A percentile compares a stretch with the other conserved stretches of the same genome.
These are phyloP conservation scores for Kuraishia piskuri DNA, from an alignment of 805 yeast species.

Conservation along the genomic window DNA sequence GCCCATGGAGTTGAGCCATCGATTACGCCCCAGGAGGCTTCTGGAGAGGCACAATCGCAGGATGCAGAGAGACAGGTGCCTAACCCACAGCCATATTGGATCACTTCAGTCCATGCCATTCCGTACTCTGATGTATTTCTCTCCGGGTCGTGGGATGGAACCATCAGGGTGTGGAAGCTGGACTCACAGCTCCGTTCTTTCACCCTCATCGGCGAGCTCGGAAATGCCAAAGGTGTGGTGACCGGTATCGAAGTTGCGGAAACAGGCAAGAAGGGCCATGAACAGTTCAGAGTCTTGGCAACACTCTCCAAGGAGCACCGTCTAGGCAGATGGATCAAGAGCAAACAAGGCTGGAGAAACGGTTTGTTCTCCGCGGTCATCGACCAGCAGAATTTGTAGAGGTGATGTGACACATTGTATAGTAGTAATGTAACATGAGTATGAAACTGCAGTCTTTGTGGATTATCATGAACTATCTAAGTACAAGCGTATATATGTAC, in stretches of 20 bases:
- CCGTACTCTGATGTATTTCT: conserved; percentile 82
- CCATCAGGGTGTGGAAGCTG: conserved; percentile 70
- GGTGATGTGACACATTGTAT: background rate
- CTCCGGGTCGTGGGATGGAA: conserved; percentile 85
- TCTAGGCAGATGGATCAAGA: conserved; percentile 77
- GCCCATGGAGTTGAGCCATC: conserved; percentile 66
- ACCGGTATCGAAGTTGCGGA: conserved; percentile 47
- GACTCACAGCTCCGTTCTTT: conserved; percentile 57
- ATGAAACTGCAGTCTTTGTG: too few relatives aligned
- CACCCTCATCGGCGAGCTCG: conserved; percentile 43
- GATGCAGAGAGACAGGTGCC: conserved; percentile 48
- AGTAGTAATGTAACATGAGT: background rate
- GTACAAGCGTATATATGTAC: too few relatives aligned
- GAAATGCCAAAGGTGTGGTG: conserved; percentile 61
- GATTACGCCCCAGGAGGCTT: conserved; percentile 38
- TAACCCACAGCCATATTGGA: conserved; percentile 71
- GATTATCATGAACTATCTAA: too few relatives aligned
- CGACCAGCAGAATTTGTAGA: conserved; percentile 8
- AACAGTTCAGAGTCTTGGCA: conserved; percentile 49
- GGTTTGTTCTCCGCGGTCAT: conserved; percentile 53
- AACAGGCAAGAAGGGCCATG: conserved; percentile 41
- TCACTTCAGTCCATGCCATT: conserved; percentile 71
- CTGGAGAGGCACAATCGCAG: conserved; percentile 36
- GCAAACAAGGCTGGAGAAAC: conserved; percentile 60
- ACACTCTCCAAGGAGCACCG: conserved; percentile 79